These are phyloP conservation scores for Carex arenaria DNA, from an alignment of 202 grass and related monocot species.

Conservation along the genomic window DNA sequence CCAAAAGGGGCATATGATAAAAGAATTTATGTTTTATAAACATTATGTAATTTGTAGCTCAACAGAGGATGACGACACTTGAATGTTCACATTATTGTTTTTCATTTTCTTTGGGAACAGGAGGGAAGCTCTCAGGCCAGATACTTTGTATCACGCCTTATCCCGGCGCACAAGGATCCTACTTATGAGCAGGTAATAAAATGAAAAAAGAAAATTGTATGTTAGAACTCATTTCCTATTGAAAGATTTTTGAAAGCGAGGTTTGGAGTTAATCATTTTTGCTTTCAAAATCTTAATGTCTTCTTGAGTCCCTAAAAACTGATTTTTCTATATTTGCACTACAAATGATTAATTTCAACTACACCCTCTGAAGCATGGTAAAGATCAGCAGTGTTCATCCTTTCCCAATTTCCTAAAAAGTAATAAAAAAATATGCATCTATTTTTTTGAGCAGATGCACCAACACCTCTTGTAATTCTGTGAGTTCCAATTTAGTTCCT, in stretches of 20 bases:
- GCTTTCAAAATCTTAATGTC: background rate
- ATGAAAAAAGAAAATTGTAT: background rate
- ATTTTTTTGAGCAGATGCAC: background rate
- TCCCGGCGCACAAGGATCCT: constrained; percentile 97
- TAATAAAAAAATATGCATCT: background rate
- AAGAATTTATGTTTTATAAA: background rate
- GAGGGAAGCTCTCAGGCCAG: constrained; percentile 93
- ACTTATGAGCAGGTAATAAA: constrained; percentile 84
- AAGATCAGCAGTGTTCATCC: background rate
- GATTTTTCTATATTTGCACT: background rate
- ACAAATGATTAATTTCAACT: background rate
- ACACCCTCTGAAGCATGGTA: background rate
- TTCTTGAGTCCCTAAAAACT: background rate
- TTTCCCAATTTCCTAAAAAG: background rate
- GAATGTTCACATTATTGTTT: background rate
- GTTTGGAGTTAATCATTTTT: background rate
- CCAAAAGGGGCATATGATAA: background rate
- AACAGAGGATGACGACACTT: background rate
- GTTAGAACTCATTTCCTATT: background rate
- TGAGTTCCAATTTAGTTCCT: background rate
- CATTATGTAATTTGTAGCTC: background rate
- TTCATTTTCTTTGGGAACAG: constrained; percentile 28
- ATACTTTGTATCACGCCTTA: constrained; percentile 92
- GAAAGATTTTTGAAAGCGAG: background rate
- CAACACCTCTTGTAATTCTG: background rate